Base-by-base conservation (phyloP, 139 green algal species). In the Chlamydomonas schloesseri region DNA sequence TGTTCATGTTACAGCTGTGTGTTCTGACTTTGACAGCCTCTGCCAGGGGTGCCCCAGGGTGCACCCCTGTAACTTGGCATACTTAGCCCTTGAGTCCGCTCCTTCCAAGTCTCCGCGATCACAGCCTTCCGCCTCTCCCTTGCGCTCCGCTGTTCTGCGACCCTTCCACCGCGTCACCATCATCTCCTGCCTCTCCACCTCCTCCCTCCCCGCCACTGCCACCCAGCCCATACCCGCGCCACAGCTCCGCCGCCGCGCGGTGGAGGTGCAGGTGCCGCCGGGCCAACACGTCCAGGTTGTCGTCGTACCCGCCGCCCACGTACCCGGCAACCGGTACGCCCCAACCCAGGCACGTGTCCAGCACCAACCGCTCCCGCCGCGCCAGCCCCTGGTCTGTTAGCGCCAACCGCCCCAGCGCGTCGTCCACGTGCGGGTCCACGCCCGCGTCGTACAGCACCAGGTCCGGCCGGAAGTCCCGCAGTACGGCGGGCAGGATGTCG, bases 361-460 rank as follows among this genome's bases (percentile, higher is more conserved):
- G 70, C 71, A 98, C 96, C 89, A 97, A 84, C 87, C 94, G 77
- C 84, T 98, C 96, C 9, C 96, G 79, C 2, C 95, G 88, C 83
- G 73, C 70, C 50, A 99, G 87, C 31, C 96, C 96, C 21, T 90
- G 62, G 81, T 97, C 90, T 1, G 81, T 96, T 20, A 93, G 67
- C 6, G 37, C 65, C 34, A 98, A 89, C n/a, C 90, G 77, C 3
- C 96, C 96, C n/a, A 98, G 91, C 1, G 70, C 72, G 75, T 98
- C 96, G 60, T 91, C 82, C 18, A 9, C 71, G 82, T 98, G 96
- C 0, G 94, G 74, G 72, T 98, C 96, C 23, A 98, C 94, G 0
- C 95, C 95, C 0, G 95, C 96, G 78, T 99, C 96, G 76, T 98
- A 99, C 47, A 99, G 87, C 68, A 98, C 96, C 18, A 99, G 74